Base-by-base conservation (phyloP, 805 yeast genomes). In the Henningerozyma blattae region DNA sequence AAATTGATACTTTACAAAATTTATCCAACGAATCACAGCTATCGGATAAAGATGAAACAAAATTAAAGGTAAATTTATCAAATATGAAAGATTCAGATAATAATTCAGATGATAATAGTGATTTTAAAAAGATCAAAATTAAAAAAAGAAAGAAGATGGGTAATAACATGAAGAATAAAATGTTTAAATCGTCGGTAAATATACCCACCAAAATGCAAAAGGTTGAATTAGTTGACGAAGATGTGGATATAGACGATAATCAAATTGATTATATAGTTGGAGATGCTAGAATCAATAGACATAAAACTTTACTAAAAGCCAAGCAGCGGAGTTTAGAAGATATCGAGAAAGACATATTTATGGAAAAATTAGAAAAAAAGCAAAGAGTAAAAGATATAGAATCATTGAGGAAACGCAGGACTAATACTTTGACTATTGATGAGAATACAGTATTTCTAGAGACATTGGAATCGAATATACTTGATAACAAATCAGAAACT, bases 301-400 rank as follows among this genome's bases (percentile, higher is more conserved):
- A 8, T 60, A 57, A 34, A 48, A 58, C 35, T 15, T 25, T 17
- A 10, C 33, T 22, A 7, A 35, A 31, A 22, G 31, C 25, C 5
- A 31, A 34, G 12, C 15, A 20, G 4, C 31, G 26, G 16, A 33
- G 41, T 4, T 27, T 46, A 2, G 46, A 46, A 12, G 43, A 41
- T 18, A 45, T 68, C 2, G 72, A 68, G 0, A 40, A 44, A 10
- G 66, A 67, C 32, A 52, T 70, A 4, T 45, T 50, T 18, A 47
- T 45, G 18, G 60, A 57, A 22, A 40, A 47, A 25, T 36, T 44
- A 4, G 51, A 52, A 18, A 37, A 36, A 5, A 38, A 46, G 33
- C 35, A 37, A 12, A 41, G 46, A 2, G 40, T 42, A 12, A 17
- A 45, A 30, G 47, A 43, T 12, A 29, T 39, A 3, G 31, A 36